Evolutionary conservation across 495 filamentous ascomycete genomes (phyloP), one percentile per base, ranked within the genome.

Genomic region (Aspergillus nanangensis): DNA sequence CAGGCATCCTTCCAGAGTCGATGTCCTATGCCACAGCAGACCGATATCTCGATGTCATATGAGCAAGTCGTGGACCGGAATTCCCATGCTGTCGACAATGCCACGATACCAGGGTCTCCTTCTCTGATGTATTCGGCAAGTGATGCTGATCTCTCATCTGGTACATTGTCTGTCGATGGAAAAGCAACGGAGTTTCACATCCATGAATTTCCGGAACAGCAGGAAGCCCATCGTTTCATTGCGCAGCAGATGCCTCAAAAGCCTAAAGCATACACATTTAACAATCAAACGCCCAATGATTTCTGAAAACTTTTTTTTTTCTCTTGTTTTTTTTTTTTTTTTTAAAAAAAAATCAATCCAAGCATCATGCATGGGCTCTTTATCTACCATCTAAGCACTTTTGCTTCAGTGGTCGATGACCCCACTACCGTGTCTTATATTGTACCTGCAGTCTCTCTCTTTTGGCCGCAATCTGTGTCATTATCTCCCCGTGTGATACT

Each of bases 221-320:
- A 69, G 40, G 65, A 67, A 47, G 60, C 63, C 2, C 59, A 62
- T 42, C 60, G 61, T 17, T 66, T 56, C 45, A 60, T 61, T 17
- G 58, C 69, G 4, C 66, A 74, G 14, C 70, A 72, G 43, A 51
- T 73, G 41, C 53, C 61, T 17, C 66, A 71, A 31, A 66, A 65
- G 46, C 61, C 66, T 10, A 71, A 71, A 52, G 63, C 57, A 20
- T 76, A 70, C 41, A 65, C 65, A 23, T 75, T 75, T 55, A 64
- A 66, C 48, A 70, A 72, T 48, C 55, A 61, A 41, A 69, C 70
- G 19, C 61, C 66, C 25, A 65, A 54, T 42, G 57, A 70, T 52
- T 74, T 72, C 45, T 45, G 9, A 29, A 40, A 24, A n/a, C n/a
- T n/a, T n/a, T n/a, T n/a, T n/a, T n/a, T n/a, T n/a, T n/a, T n/a